Conservation (phyloP, 1,139 yeast genomes). For the Protomyces arabidopsidicola region DNA sequence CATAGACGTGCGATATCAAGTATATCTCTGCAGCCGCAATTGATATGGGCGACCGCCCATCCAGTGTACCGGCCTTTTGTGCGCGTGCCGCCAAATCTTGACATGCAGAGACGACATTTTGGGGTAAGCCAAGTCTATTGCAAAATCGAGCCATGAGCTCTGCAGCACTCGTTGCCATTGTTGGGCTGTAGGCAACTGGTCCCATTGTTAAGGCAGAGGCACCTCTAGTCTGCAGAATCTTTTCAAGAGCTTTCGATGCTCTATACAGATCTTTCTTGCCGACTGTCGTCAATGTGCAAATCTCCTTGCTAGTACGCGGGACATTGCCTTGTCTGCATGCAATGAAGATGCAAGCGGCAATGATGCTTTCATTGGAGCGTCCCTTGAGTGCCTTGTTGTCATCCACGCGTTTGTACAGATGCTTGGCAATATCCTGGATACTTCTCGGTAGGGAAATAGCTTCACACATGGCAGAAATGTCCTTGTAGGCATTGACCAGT, state of each 20-base stretch:
- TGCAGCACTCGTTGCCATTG: constrained; percentile 65
- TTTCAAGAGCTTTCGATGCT: constrained; percentile 43
- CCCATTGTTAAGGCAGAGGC: constrained; percentile 20
- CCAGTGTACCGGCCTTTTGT: constrained; percentile 86
- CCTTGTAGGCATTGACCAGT: constrained; percentile 81
- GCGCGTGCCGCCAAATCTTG: constrained; percentile 86
- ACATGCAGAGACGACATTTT: constrained; percentile 86
- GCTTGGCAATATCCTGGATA: constrained; percentile 96
- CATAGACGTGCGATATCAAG: constrained; percentile 81
- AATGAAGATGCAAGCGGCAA: constrained; percentile 93
- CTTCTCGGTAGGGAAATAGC: constrained; percentile 91
- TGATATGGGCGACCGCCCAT: constrained; percentile 95
- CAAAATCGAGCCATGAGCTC: constrained; percentile 94
- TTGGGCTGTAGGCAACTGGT: constrained; percentile 25
- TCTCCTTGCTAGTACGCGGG: constrained; percentile 92
- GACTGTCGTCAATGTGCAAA: constrained; percentile 90
- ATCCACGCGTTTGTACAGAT: constrained; percentile 84
- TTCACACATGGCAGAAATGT: constrained; percentile 93
- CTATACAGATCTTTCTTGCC: constrained; percentile 88
- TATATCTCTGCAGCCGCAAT: constrained; percentile 97
- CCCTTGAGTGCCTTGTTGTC: constrained; percentile 86
- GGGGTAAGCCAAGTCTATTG: constrained; percentile 82
- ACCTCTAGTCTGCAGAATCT: constrained; percentile 28
- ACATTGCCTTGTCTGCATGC: constrained; percentile 95
- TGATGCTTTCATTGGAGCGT: constrained; percentile 85